A percentile compares a stretch with the other conserved stretches of the same genome.
Evolutionary conservation across 306 rosid species (phyloP).

Genomic region (Cucumis sativus): Cucumber_9930_V3 NC_026655.2:2050001-2050500

Average conservation of each 20-base stretch:
- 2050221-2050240: neutral
- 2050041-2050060: neutral
- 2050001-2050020: neutral
- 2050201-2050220: neutral
- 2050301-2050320: neutral
- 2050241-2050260: neutral
- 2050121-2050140: neutral
- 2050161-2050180: neutral
- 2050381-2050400: neutral
- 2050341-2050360: neutral
- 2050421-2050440: conserved; percentile 41
- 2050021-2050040: neutral
- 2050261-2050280: neutral
- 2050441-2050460: conserved; percentile 29
- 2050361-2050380: neutral
- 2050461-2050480: conserved; percentile 33
- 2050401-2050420: conserved; percentile 36
- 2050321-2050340: neutral
- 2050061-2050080: neutral
- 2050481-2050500: conserved; percentile 2
- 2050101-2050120: neutral
- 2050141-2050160: no score
- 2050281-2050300: neutral
- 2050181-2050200: no score
- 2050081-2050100: neutral